phyloP scores from a whole-genome alignment of 2,329 filamentous ascomycete species.

The Hymenoscyphus repandus region DNA sequence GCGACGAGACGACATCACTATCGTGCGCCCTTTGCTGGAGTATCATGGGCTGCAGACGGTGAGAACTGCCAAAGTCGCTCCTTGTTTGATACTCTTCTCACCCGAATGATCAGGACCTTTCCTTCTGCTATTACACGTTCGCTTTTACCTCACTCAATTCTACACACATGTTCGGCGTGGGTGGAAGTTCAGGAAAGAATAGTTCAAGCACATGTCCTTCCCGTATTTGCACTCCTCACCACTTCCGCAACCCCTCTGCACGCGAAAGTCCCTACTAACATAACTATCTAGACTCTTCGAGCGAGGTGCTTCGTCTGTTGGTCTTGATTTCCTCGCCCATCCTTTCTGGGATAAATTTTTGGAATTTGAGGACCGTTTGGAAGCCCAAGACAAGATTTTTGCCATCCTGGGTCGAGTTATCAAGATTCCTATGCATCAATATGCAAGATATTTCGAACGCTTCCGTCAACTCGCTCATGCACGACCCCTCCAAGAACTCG shows the following conservation, averaged over 20 bases:
- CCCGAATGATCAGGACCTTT: constrained; percentile 59
- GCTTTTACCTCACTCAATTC: constrained; percentile 36
- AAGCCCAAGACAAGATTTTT: constrained; percentile 79
- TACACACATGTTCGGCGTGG: constrained; percentile 34
- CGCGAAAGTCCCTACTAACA: constrained; percentile 20
- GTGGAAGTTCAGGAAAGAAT: constrained; percentile 42
- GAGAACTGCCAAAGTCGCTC: constrained; percentile 63
- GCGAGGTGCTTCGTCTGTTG: constrained; percentile 76
- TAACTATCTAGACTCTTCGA: constrained; percentile 71
- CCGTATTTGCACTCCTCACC: constrained; percentile 57
- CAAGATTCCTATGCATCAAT: constrained; percentile 90
- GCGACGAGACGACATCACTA: constrained; percentile 32
- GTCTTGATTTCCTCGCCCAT: constrained; percentile 88
- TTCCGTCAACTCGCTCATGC: constrained; percentile 73
- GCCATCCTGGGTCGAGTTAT: constrained; percentile 77
- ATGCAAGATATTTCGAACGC: constrained; percentile 88
- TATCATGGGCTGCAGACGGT: constrained; percentile 53
- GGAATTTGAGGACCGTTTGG: constrained; percentile 89
- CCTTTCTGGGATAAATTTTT: constrained; percentile 99
- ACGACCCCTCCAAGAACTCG: constrained; percentile 68
- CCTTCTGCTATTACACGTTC: constrained; percentile 42
- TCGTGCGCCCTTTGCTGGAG: constrained; percentile 20
- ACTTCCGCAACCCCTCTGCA: constrained; percentile 27
- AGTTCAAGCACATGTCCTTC: constrained; percentile 49
- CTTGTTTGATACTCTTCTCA: constrained; percentile 57